phyloP scores from a whole-genome alignment of 768 basidiomycete genomes.

The Phanerodontia chrysosporium region DNA sequence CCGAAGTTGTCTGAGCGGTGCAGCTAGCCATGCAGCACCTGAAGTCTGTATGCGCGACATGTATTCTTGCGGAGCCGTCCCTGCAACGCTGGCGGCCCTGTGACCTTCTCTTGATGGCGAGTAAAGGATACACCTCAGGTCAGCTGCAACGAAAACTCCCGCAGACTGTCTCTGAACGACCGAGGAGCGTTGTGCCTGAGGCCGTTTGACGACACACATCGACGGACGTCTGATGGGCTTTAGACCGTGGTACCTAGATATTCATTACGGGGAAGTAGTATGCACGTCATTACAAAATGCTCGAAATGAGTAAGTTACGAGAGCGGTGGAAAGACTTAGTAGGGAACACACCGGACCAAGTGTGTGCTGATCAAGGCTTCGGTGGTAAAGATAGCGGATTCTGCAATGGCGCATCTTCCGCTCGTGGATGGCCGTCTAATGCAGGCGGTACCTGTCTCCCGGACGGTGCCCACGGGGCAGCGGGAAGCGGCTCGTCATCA shows the following conservation, averaged over 20 bases:
- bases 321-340: not conserved
- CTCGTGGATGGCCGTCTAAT: not conserved
- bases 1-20: not conserved
- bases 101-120: not conserved
- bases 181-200: not conserved
- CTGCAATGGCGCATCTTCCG: not conserved
- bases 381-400: conserved; percentile 1
- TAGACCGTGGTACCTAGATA: not conserved
- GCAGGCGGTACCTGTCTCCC: not conserved
- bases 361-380: not conserved
- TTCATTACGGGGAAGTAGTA: not conserved
- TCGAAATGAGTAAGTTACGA: not conserved
- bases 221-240: not conserved
- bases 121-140: not conserved
- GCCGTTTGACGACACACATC: not conserved
- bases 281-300: not conserved
- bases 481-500: conserved; percentile 22
- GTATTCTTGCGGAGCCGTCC: not conserved
- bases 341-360: not conserved
- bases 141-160: not conserved
- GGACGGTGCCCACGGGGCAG: not conserved
- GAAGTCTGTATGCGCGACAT: conserved; percentile 4
- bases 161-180: not conserved
- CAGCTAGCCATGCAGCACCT: not conserved
- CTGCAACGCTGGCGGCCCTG: not conserved